Conservation (phyloP, 495 filamentous ascomycete species). For the Astrocystis sublimbata region DNA sequence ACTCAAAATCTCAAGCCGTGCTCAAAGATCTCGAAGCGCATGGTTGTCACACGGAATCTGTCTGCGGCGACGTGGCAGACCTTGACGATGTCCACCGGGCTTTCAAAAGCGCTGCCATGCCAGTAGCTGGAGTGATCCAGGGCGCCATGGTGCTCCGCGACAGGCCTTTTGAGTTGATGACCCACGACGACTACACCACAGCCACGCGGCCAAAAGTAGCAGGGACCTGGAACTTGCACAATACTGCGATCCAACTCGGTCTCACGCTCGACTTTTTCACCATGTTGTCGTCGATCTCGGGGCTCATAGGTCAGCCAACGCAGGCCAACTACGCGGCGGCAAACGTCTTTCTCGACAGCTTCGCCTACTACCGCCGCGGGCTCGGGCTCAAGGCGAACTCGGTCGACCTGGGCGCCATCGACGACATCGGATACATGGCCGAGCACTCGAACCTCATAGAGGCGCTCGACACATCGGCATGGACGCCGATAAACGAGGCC, state of each 20-base stretch:
- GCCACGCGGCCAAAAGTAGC: slow-evolving; percentile 52
- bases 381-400: slow-evolving; percentile 45
- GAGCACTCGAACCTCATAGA: slow-evolving; percentile 14
- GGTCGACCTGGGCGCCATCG: slow-evolving; percentile 55
- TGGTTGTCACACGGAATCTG: slow-evolving; percentile 34
- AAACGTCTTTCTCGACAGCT: slow-evolving; percentile 58
- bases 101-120: neutral
- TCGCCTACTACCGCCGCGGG: slow-evolving; percentile 43
- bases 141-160: slow-evolving; percentile 1
- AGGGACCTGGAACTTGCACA: slow-evolving; percentile 57
- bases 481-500: neutral
- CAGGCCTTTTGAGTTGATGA: neutral
- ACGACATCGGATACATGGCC: slow-evolving; percentile 53
- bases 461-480: neutral
- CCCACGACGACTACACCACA: slow-evolving; percentile 37
- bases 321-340: slow-evolving; percentile 62
- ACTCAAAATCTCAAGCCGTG: slow-evolving; percentile 47
- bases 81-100: neutral
- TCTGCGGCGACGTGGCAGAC: slow-evolving; percentile 3
- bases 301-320: slow-evolving; percentile 54
- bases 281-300: slow-evolving; percentile 58
- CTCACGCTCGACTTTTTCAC: slow-evolving; percentile 64
- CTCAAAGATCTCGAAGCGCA: slow-evolving; percentile 39
- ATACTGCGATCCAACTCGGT: slow-evolving; percentile 36
- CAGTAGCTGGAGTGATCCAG: slow-evolving; percentile 2